A percentile compares a stretch with the other conserved stretches of the same genome.
Evolutionary conservation across 2,329 filamentous ascomycete species (phyloP).

Genomic region (Fusarium tupiense): DNA sequence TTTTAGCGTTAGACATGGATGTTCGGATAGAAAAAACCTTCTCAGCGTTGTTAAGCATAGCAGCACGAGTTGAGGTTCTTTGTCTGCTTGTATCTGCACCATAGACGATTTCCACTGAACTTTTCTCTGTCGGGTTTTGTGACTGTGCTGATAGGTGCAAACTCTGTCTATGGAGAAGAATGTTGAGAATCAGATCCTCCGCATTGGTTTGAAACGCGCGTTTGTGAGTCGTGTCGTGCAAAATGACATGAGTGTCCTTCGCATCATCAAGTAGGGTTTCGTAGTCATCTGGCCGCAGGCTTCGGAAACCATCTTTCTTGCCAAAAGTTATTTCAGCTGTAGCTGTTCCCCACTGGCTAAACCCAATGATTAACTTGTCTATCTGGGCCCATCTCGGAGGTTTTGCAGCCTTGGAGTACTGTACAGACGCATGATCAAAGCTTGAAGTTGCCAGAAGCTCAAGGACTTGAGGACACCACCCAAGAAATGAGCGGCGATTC

Average conservation of each 20-base stretch:
- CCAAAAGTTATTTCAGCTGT: background rate
- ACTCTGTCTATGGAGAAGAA: background rate
- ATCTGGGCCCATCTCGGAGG: background rate
- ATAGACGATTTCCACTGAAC: background rate
- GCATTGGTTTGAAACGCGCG: background rate
- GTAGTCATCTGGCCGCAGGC: background rate
- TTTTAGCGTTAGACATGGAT: background rate
- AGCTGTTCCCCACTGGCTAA: background rate
- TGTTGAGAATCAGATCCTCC: background rate
- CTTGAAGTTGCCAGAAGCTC: background rate
- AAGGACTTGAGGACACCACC: background rate
- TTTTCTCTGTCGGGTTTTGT: fast-evolving
- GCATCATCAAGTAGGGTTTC: background rate
- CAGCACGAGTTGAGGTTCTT: background rate
- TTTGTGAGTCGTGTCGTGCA: background rate
- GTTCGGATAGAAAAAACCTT: background rate
- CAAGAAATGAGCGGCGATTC: background rate
- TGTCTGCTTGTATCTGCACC: background rate
- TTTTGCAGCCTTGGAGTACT: background rate
- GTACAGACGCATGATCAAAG: background rate
- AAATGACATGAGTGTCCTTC: background rate
- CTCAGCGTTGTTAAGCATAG: background rate
- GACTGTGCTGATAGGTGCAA: background rate
- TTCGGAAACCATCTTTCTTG: background rate
- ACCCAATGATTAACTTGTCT: background rate